A percentile compares a stretch with the other conserved stretches of the same genome.
Evolutionary conservation across 768 basidiomycete genomes (phyloP).

Genomic region (Lyophyllum semitale): DNA sequence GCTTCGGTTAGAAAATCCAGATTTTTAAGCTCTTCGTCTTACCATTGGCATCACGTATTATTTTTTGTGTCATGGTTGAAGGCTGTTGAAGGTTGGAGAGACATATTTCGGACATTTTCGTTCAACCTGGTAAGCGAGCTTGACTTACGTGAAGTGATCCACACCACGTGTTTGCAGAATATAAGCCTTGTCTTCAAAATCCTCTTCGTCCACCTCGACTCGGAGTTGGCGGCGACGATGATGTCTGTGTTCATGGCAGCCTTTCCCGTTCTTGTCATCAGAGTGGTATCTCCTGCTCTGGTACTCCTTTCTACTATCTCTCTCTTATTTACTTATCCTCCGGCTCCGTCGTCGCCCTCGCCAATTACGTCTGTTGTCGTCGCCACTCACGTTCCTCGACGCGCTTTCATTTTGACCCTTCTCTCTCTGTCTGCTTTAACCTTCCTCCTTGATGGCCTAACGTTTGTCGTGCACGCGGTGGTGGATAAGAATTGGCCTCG

Average conservation of each 20-base stretch:
- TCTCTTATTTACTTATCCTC: conserved; percentile 51
- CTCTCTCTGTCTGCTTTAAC: conserved; percentile 71
- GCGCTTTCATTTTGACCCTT: conserved; percentile 70
- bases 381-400: conserved; percentile 71
- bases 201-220: conserved; percentile 17
- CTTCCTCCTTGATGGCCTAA: conserved; percentile 76
- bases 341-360: conserved; percentile 50
- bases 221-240: conserved; percentile 29
- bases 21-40: too few relatives aligned
- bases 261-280: conserved; percentile 52
- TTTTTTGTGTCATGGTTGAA: too few relatives aligned
- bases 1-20: too few relatives aligned
- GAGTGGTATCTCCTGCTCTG: conserved; percentile 68
- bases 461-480: conserved; percentile 67
- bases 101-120: background rate
- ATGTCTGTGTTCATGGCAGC: conserved; percentile 22
- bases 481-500: conserved; percentile 66
- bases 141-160: conserved; percentile 21
- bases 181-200: conserved; percentile 19
- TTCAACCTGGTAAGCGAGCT: conserved; percentile 4
- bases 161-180: conserved; percentile 25
- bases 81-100: background rate
- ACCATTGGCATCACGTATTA: too few relatives aligned
- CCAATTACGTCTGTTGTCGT: conserved; percentile 81
- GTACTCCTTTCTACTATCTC: conserved; percentile 65